Evolutionary conservation across 495 filamentous ascomycete species (phyloP).

Genomic region (Barbatosphaeria neglecta): DNA sequence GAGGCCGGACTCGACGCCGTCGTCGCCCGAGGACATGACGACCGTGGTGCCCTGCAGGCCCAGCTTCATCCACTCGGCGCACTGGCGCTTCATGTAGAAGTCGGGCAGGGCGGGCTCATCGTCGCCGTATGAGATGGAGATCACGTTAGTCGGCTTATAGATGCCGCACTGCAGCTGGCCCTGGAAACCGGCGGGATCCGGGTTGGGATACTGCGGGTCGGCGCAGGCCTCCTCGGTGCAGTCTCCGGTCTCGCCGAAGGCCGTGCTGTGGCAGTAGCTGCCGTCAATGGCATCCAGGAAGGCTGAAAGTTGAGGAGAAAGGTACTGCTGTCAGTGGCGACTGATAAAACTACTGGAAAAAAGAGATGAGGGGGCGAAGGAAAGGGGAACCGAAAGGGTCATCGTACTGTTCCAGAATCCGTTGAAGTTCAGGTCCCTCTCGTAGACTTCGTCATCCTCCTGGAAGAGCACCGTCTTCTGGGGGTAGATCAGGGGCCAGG

Average conservation of each 20-base stretch:
- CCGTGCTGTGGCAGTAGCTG: constrained; percentile 43
- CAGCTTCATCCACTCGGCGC: constrained; percentile 41
- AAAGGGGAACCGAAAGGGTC: too few species aligned
- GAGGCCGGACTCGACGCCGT: constrained; percentile 36
- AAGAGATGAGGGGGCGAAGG: too few species aligned
- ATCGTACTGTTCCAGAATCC: constrained; percentile 42
- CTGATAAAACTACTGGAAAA: neutral
- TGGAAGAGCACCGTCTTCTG: constrained; percentile 50
- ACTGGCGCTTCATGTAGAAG: constrained; percentile 11
- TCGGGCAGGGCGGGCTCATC: constrained; percentile 10
- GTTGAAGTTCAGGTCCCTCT: constrained; percentile 10
- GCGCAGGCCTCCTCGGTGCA: constrained; percentile 14
- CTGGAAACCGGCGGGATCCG: constrained; percentile 35
- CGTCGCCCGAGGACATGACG: constrained; percentile 46
- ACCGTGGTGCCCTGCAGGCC: constrained; percentile 44
- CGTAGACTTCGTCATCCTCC: constrained; percentile 42
- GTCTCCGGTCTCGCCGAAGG: constrained; percentile 19
- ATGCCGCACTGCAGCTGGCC: constrained; percentile 43
- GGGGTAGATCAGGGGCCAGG: constrained; percentile 39
- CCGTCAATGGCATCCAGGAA: constrained; percentile 45
- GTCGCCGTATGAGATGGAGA: constrained; percentile 17
- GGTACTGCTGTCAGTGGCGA: too few species aligned
- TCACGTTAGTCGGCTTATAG: constrained; percentile 17
- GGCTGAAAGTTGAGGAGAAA: too few species aligned
- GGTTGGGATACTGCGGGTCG: constrained; percentile 39